phyloP scores from a whole-genome alignment of 306 rosid genomes.

The Heteromeles arbutifolia region DNA sequence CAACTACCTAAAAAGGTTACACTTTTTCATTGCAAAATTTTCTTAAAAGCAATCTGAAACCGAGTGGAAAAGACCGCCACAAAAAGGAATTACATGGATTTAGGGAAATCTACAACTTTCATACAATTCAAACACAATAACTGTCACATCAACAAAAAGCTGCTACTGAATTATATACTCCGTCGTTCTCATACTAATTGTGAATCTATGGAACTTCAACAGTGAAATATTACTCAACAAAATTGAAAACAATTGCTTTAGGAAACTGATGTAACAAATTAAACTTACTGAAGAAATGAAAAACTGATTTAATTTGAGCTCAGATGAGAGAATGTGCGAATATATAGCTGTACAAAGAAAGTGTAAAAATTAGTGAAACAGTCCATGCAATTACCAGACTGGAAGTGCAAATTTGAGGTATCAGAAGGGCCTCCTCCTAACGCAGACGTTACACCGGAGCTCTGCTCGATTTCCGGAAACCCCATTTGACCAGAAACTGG shows the following conservation, averaged over 20 bases:
- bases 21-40: neutral
- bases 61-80: conserved; percentile 23
- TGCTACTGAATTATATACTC: conserved; percentile 11
- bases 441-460: conserved; percentile 32
- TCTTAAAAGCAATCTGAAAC: conserved; percentile 10
- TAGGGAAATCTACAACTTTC: conserved; percentile 44
- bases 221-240: neutral
- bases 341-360: neutral
- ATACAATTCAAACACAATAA: conserved; percentile 22
- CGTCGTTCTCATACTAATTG: conserved; percentile 18
- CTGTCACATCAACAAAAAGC: conserved; percentile 56
- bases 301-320: neutral
- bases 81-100: conserved; percentile 33
- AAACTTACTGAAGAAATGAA: neutral
- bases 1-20: neutral
- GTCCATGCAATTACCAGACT: conserved; percentile 50
- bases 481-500: conserved; percentile 44
- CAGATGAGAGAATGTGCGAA: neutral
- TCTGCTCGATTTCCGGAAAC: conserved; percentile 48
- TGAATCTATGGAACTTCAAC: neutral
- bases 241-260: neutral
- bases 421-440: conserved; percentile 26
- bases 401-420: conserved; percentile 42
- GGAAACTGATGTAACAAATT: neutral
- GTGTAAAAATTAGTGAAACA: neutral